phyloP scores from a whole-genome alignment of 805 yeast genomes.

The Starmerella apis region DNA sequence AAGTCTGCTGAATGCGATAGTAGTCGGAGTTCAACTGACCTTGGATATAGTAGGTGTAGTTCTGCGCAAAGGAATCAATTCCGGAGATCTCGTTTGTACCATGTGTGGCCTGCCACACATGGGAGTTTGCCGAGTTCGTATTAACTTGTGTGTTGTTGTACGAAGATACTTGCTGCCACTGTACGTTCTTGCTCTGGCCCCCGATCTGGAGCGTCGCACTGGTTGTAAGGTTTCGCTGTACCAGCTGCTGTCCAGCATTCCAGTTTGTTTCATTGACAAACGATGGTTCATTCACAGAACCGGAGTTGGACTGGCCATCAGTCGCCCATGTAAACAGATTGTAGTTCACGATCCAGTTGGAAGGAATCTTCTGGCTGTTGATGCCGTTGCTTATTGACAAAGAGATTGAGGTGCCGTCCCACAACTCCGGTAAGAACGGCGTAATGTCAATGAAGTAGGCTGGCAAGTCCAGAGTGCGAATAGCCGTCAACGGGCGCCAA shows the following conservation, averaged over 20 bases:
- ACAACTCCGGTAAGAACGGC: slow-evolving; percentile 56
- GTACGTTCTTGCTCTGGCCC: slow-evolving; percentile 17
- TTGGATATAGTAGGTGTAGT: slow-evolving; percentile 19
- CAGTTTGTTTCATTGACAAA: neutral
- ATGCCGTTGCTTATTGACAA: slow-evolving; percentile 39
- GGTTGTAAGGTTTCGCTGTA: slow-evolving; percentile 11
- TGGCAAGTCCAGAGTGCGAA: slow-evolving; percentile 61
- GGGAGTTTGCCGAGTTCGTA: neutral
- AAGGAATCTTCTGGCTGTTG: slow-evolving; percentile 18
- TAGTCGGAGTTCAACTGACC: slow-evolving; percentile 6
- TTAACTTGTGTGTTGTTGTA: slow-evolving; percentile 15
- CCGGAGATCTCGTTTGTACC: slow-evolving; percentile 20
- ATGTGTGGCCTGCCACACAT: slow-evolving; percentile 17
- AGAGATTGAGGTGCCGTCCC: slow-evolving; percentile 46
- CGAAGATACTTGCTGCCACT: slow-evolving; percentile 20
- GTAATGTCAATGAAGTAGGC: slow-evolving; percentile 63
- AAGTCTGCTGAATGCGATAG: slow-evolving; percentile 21
- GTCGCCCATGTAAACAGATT: slow-evolving; percentile 30
- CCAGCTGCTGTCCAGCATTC: neutral
- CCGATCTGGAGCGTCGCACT: slow-evolving; percentile 20
- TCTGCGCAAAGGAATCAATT: slow-evolving; percentile 1
- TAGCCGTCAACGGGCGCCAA: slow-evolving; percentile 73
- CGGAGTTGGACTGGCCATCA: slow-evolving; percentile 21
- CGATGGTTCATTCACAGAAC: slow-evolving; percentile 11
- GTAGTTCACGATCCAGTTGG: slow-evolving; percentile 31